A percentile compares a stretch with the other conserved stretches of the same genome.
phyloP scores from a whole-genome alignment of 2,329 filamentous ascomycete species.

The Ophiostoma himal-ulmi region DNA sequence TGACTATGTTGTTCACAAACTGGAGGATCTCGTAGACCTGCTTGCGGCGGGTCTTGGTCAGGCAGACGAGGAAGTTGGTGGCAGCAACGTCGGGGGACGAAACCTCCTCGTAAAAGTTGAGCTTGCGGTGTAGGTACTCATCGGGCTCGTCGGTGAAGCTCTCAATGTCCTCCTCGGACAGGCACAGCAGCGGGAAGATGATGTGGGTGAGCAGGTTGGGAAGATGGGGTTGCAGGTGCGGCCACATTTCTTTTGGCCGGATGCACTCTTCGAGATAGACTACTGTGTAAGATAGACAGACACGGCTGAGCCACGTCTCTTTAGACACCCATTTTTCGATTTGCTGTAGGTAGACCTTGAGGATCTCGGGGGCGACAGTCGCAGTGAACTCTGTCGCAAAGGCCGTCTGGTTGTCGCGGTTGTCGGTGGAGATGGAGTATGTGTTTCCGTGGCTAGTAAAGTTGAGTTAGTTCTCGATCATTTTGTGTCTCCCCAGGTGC shows the following conservation, averaged over 20 bases:
- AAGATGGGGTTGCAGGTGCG: constrained; percentile 85
- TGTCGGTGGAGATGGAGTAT: constrained; percentile 66
- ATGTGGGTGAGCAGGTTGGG: constrained; percentile 90
- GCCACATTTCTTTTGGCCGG: constrained; percentile 96
- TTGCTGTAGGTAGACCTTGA: constrained; percentile 89
- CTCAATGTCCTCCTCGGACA: constrained; percentile 85
- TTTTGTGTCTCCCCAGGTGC: too few species aligned
- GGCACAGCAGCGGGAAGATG: constrained; percentile 90
- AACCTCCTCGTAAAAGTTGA: constrained; percentile 97
- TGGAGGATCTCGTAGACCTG: constrained; percentile 91
- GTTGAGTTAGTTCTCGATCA: neutral
- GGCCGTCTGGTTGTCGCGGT: constrained; percentile 63
- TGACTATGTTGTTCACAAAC: constrained; percentile 93
- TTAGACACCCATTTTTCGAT: constrained; percentile 98
- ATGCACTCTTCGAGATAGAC: constrained; percentile 96
- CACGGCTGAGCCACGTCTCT: constrained; percentile 88
- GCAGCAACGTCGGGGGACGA: constrained; percentile 92
- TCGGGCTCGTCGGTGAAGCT: constrained; percentile 91
- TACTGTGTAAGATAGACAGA: constrained; percentile 86
- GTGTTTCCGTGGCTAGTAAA: constrained; percentile 77
- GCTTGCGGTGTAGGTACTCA: constrained; percentile 92
- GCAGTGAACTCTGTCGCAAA: constrained; percentile 88
- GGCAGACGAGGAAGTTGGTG: constrained; percentile 89
- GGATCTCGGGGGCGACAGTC: constrained; percentile 89
- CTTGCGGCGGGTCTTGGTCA: constrained; percentile 91